phyloP scores from a whole-genome alignment of 2,329 filamentous ascomycete species.

The Colletotrichum sp. region DNA sequence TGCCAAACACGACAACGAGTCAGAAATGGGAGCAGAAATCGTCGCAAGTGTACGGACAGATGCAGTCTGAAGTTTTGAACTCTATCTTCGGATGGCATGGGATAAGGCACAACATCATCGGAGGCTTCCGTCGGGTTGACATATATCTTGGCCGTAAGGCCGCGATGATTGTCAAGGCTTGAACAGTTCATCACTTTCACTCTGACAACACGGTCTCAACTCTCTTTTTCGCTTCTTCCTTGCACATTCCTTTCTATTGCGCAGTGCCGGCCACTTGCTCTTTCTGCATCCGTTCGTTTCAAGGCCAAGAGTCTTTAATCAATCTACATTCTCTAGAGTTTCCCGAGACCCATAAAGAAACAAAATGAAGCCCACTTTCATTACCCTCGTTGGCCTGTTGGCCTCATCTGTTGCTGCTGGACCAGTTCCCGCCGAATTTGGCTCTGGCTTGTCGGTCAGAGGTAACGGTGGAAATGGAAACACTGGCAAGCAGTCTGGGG shows the following conservation, averaged over 20 bases:
- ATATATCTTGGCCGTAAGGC: not conserved
- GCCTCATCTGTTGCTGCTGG: slow-evolving; percentile 9
- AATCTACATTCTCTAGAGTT: not conserved
- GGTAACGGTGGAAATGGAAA: not conserved
- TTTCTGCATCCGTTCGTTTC: slow-evolving; percentile 11
- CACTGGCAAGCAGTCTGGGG: not conserved
- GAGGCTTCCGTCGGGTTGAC: not conserved
- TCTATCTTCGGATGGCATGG: slow-evolving; percentile 7
- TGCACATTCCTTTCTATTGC: not conserved
- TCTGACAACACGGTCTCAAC: not conserved
- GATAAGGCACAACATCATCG: not conserved
- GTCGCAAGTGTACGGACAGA: slow-evolving; percentile 5
- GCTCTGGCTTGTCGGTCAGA: not conserved
- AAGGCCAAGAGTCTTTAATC: not conserved
- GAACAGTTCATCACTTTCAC: not conserved
- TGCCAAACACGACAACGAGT: not conserved
- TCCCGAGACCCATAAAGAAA: not conserved
- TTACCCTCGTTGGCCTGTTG: slow-evolving; percentile 8
- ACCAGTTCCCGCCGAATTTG: not conserved
- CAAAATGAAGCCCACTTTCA: slow-evolving; percentile 9
- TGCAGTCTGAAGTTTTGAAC: slow-evolving; percentile 10
- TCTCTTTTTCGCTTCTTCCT: not conserved
- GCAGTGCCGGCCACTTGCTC: slow-evolving; percentile 20
- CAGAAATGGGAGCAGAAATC: not conserved
- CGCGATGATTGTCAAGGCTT: fast-evolving